Conservation (phyloP, 1,284 basidiomycete genomes). For the Rhodotorula sp. region DNA sequence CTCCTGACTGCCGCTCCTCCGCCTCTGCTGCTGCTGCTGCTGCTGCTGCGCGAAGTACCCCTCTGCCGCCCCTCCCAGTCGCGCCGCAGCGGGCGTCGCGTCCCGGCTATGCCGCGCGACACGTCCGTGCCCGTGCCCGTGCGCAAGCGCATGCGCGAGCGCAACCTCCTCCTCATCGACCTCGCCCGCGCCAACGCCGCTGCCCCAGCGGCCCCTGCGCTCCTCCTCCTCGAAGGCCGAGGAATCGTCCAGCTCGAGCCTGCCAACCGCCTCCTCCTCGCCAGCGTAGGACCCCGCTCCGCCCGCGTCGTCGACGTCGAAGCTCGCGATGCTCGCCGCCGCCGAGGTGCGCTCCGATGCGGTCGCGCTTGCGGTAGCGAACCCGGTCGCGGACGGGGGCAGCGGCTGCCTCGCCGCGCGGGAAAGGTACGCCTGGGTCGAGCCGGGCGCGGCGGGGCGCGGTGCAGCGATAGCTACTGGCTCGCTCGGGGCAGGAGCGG, state of each 20-base stretch:
- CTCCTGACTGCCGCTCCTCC: not conserved
- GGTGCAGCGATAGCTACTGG: conserved; percentile 9
- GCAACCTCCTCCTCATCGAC: not conserved
- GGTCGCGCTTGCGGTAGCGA: not conserved
- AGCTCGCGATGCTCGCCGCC: conserved; percentile 12
- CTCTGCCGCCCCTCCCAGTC: not conserved
- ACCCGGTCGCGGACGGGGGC: not conserved
- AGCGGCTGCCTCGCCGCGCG: conserved; percentile 5
- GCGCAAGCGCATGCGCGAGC: not conserved
- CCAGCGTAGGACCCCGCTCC: conserved; percentile 12
- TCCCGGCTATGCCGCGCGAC: conserved; percentile 2
- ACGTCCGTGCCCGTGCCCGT: not conserved
- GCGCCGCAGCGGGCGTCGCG: conserved; percentile 7
- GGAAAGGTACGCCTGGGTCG: not conserved
- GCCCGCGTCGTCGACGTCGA: conserved; percentile 20
- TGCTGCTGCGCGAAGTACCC: not conserved
- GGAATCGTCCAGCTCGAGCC: conserved; percentile 30
- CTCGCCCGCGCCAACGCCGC: not conserved
- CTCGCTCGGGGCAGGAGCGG: conserved; percentile 8
- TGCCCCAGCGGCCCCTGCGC: not conserved
- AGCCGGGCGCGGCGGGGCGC: not conserved
- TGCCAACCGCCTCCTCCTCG: conserved; percentile 35
- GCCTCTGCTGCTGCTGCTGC: not conserved
- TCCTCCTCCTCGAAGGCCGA: not conserved
- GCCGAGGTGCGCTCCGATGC: not conserved